Evolutionary conservation across 805 yeast genomes (phyloP).

Genomic region (Suhomyces emberorum): DNA sequence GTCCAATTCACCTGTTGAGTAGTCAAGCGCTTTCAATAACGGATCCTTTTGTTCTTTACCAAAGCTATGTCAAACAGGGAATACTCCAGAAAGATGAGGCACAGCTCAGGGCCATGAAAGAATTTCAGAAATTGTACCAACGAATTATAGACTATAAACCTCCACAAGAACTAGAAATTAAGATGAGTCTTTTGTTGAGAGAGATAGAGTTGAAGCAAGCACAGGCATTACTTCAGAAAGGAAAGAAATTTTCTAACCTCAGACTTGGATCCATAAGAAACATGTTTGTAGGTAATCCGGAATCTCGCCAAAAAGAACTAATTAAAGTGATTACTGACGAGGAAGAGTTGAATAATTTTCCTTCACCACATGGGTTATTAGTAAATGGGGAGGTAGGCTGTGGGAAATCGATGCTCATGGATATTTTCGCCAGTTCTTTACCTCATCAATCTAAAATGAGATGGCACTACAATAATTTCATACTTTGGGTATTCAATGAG

Average conservation of each 20-base stretch:
- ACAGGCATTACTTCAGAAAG: slow-evolving; percentile 10
- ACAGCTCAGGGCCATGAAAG: slow-evolving; percentile 62
- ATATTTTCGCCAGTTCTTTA: slow-evolving; percentile 61
- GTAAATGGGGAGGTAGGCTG: slow-evolving; percentile 69
- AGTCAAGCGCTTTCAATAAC: slow-evolving; percentile 37
- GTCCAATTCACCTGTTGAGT: slow-evolving; percentile 19
- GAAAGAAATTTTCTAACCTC: slow-evolving; percentile 2
- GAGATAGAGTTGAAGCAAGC: slow-evolving; percentile 34
- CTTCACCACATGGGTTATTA: slow-evolving; percentile 63
- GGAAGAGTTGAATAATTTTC: slow-evolving; percentile 51
- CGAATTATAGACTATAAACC: slow-evolving; percentile 61
- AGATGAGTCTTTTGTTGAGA: slow-evolving; percentile 38
- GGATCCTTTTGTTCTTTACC: slow-evolving; percentile 61
- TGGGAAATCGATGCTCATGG: slow-evolving; percentile 73
- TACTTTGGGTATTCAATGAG: slow-evolving; percentile 62
- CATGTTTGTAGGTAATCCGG: slow-evolving; percentile 30
- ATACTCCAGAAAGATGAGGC: slow-evolving; percentile 50
- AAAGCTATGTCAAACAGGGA: slow-evolving; percentile 50
- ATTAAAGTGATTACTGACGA: slow-evolving; percentile 55
- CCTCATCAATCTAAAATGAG: slow-evolving; percentile 63
- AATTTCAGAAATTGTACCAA: slow-evolving; percentile 57
- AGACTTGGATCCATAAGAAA: slow-evolving; percentile 16
- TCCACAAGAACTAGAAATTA: slow-evolving; percentile 42
- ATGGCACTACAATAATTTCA: slow-evolving; percentile 70
- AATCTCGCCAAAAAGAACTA: slow-evolving; percentile 36